Conservation (phyloP, 108 stramenopile species). For the Nitzschia putrida region DNA sequence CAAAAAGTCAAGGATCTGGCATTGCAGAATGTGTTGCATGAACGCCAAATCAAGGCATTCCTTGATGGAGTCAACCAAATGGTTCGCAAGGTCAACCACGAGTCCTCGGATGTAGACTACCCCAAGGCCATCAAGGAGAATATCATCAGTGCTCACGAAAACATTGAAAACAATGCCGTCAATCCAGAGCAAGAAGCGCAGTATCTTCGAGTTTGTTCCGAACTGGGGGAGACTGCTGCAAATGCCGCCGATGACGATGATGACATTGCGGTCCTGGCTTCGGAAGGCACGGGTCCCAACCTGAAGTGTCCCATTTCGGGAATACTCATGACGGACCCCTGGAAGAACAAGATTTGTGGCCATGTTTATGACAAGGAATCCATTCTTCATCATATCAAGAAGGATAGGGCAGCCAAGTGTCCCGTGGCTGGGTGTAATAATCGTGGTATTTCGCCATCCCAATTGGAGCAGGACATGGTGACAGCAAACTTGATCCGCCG, state of each 20-base stretch:
- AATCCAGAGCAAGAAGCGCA: constrained; percentile 19
- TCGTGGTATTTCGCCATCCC: constrained; percentile 24
- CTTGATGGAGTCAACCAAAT: constrained; percentile 10
- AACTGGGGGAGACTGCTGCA: constrained; percentile 15
- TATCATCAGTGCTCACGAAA: constrained; percentile 3
- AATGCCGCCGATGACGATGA: constrained; percentile 26
- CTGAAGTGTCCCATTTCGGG: constrained; percentile 71
- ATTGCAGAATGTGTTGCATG: constrained; percentile 48
- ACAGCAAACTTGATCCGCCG: constrained; percentile 58
- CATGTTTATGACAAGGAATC: constrained; percentile 61
- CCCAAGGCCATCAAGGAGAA: constrained; percentile 5
- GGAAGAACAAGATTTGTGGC: constrained; percentile 60
- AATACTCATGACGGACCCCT: constrained; percentile 63
- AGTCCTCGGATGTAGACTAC: constrained; percentile 13
- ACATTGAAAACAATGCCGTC: constrained; percentile 5
- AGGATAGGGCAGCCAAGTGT: constrained; percentile 36
- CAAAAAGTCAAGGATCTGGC: constrained; percentile 49
- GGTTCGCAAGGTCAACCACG: not conserved
- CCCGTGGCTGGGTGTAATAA: constrained; percentile 71
- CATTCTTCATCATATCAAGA: constrained; percentile 44
- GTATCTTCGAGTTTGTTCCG: constrained; percentile 16
- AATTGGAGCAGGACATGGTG: constrained; percentile 58
- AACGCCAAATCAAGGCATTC: constrained; percentile 30
- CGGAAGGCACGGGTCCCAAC: not conserved
- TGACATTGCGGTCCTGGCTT: constrained; percentile 26